Base-by-base conservation (phyloP, 768 basidiomycete genomes). In the Trametes cingulata region DNA sequence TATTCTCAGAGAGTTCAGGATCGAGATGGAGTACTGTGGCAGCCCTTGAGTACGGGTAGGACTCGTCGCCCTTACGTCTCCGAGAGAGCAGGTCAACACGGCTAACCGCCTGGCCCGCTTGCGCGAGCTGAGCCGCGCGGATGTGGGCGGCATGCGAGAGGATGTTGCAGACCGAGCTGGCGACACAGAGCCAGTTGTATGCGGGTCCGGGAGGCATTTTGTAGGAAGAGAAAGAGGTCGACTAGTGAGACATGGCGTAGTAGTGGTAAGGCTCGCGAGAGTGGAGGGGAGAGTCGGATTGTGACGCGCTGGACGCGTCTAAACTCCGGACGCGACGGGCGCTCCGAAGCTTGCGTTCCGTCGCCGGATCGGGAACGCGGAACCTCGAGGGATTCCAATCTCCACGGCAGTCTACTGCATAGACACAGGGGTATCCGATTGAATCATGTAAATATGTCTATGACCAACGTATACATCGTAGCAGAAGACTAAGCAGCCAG, bases 131-230 rank as follows among this genome's bases (percentile, higher is more conserved):
- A 1, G 78, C 71, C 19, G 79, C 80, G 69, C 84, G 80, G 36
- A 87, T 80, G 36, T 79, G 80, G 3, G 84, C 84, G 35, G 85
- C 87, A 78, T 85, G 82, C 12, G 80, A 75, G 36, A 87, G 69
- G 55, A 92, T 85, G 56, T 87, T 83, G 53, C 79, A 75, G 19
- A 82, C 73, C 14, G 86, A 82, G 59, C 83, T 80, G 47, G 82
- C 75, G 29, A 89, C 88, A 67, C 86, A 87, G 56, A 88, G 70
- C 84, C 86, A 88, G 77, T 86, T 88, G 75, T 82, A 90, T 13
- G 80, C 80, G 35, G 85, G 81, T 47, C 87, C 80, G 50, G 88
- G 86, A 65, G 87, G 86, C 88, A 90, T 89, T 8, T 27, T 41
- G 3, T 17, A 40, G 14, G 40, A 13, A 39, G 12, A 17, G 10